Evolutionary conservation across 2,329 filamentous ascomycete genomes (phyloP).

Genomic region (Corynespora cassiicola): DNA sequence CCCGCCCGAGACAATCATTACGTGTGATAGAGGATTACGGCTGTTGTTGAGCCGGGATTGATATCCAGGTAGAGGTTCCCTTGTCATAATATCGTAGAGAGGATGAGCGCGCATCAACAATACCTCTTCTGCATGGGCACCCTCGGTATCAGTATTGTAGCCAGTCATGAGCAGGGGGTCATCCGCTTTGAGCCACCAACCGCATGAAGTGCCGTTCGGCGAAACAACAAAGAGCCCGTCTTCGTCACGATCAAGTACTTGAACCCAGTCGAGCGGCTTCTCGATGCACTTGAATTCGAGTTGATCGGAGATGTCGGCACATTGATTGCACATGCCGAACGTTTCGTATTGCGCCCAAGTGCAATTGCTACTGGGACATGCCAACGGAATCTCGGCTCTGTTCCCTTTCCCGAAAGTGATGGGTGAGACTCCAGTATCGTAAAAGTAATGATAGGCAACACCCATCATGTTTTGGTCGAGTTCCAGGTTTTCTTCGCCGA

Average conservation of each 20-base stretch:
- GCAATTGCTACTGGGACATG: conserved; percentile 9
- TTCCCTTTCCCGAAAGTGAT: conserved; percentile 10
- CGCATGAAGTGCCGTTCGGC: conserved; percentile 11
- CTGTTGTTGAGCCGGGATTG: neutral
- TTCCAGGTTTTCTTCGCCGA: neutral
- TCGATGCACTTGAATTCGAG: conserved; percentile 9
- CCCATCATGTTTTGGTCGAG: conserved; percentile 1
- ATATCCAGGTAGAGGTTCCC: conserved; percentile 2
- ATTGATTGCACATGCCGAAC: conserved; percentile 5
- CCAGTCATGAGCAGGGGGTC: conserved; percentile 14
- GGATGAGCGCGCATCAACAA: conserved; percentile 9
- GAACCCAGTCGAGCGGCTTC: conserved; percentile 9
- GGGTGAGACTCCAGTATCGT: conserved; percentile 10
- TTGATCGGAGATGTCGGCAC: neutral
- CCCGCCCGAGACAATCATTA: neutral
- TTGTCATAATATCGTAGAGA: conserved; percentile 6
- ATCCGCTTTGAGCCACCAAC: conserved; percentile 11
- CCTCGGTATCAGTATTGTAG: conserved; percentile 3
- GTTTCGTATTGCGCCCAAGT: conserved; percentile 12
- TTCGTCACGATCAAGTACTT: too few relatives aligned
- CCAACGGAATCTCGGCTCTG: conserved; percentile 10
- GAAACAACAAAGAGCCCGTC: too few relatives aligned
- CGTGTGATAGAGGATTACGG: conserved; percentile 2
- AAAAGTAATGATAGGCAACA: conserved; percentile 6
- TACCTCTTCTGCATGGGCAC: conserved; percentile 5